Evolutionary conservation across 163 green algal genomes (phyloP).

Genomic region (Chlorella variabilis): DNA sequence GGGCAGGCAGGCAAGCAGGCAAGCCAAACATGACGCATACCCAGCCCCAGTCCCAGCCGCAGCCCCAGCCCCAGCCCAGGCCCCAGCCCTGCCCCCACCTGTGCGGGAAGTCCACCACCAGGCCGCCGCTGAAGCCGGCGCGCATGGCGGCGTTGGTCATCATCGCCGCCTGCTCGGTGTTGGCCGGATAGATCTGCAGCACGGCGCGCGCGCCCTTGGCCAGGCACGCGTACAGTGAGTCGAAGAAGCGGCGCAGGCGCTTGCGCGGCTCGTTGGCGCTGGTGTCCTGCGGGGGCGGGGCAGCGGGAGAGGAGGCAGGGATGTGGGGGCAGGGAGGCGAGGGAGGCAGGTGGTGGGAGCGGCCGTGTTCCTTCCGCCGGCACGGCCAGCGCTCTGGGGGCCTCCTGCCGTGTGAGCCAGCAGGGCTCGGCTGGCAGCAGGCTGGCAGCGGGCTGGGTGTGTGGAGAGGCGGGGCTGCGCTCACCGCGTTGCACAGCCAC

Average conservation of each 20-base stretch:
- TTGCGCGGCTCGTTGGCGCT: slow-evolving; percentile 61
- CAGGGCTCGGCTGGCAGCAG: neutral
- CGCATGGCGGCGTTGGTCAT: slow-evolving; percentile 89
- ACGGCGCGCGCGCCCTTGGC: slow-evolving; percentile 85
- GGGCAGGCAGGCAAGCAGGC: neutral
- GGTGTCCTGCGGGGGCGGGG: slow-evolving; percentile 48
- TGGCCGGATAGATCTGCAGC: slow-evolving; percentile 95
- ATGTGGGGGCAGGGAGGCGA: neutral
- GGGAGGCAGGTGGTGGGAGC: neutral
- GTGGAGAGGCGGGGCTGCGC: too few species aligned
- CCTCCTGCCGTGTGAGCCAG: too few species aligned
- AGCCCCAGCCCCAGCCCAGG: too few species aligned
- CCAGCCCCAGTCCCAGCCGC: too few species aligned
- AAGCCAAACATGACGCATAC: too few species aligned
- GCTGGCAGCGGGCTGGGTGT: too few species aligned
- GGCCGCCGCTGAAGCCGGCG: slow-evolving; percentile 90
- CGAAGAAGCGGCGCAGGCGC: slow-evolving; percentile 91
- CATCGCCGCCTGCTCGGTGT: slow-evolving; percentile 84
- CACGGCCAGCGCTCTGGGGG: too few species aligned
- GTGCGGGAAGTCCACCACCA: slow-evolving; percentile 96
- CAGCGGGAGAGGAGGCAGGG: neutral
- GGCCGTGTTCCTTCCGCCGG: too few species aligned
- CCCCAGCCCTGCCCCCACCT: too few species aligned
- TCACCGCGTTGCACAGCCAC: slow-evolving; percentile 99
- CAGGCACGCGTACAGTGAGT: slow-evolving; percentile 89